phyloP scores from a whole-genome alignment of 306 rosid genomes.

The Acacia confusa region DNA sequence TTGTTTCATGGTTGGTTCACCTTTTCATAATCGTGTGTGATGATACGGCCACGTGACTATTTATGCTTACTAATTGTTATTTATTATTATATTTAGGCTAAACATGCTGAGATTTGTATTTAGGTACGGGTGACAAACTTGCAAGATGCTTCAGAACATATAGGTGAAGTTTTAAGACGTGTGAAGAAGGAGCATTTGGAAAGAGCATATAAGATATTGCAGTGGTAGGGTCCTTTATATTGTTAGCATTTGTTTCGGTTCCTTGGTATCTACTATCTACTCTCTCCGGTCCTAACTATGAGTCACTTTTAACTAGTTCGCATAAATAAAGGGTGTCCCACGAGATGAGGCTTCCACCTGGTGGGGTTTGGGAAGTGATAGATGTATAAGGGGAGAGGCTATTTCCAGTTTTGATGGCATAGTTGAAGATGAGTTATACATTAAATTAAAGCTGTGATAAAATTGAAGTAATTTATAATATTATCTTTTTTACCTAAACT shows the following conservation, averaged over 20 bases:
- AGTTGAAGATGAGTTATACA: too few relatives aligned
- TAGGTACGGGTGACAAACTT: constrained; percentile 97
- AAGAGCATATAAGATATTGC: constrained; percentile 85
- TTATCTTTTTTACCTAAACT: background rate
- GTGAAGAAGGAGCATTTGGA: constrained; percentile 80
- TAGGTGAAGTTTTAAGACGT: constrained; percentile 93
- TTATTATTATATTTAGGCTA: background rate
- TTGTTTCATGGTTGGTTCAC: background rate
- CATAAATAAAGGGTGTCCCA: background rate
- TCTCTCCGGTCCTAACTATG: background rate
- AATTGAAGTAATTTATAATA: background rate
- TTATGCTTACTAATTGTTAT: constrained; percentile 21
- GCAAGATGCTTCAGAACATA: constrained; percentile 91
- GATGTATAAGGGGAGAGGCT: too few relatives aligned
- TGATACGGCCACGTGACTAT: background rate
- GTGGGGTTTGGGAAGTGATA: too few relatives aligned
- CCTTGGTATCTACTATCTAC: background rate
- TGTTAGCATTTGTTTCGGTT: background rate
- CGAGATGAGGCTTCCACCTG: too few relatives aligned
- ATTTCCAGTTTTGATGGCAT: too few relatives aligned
- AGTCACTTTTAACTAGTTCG: background rate
- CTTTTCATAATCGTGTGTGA: background rate
- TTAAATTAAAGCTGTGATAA: background rate
- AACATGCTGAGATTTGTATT: constrained; percentile 6
- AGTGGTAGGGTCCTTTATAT: constrained; percentile 57